These are phyloP conservation scores for Besnoitia besnoiti DNA, from an alignment of 169 alveolate species.

Conservation along the genomic window DNA sequence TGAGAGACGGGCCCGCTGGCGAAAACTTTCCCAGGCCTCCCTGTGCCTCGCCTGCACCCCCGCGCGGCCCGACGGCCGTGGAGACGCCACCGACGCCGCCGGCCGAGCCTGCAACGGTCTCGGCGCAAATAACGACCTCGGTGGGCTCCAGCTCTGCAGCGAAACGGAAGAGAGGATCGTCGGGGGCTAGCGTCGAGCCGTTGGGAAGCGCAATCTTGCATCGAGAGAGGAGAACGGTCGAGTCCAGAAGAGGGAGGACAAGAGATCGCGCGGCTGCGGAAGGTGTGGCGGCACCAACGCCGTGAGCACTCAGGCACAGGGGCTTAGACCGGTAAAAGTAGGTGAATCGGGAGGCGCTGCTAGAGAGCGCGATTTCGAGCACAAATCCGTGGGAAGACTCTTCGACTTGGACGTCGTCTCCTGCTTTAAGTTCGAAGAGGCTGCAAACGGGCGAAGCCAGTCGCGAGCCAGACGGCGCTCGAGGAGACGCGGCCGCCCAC, in stretches of 20 bases:
- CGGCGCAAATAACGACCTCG: background rate
- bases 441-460: background rate
- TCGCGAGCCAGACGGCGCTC: no score
- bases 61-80: background rate
- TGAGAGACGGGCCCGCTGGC: no score
- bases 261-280: background rate
- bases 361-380: constrained; percentile 54
- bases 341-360: constrained; percentile 37
- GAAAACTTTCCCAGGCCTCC: no score
- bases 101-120: constrained; percentile 3
- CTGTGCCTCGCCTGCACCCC: background rate
- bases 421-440: constrained; percentile 5
- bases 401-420: constrained; percentile 52
- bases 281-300: background rate
- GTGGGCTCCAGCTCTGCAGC: constrained; percentile 9
- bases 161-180: constrained; percentile 16
- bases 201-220: background rate
- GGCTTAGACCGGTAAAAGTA: constrained; percentile 58
- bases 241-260: background rate
- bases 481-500: no score
- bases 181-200: background rate
- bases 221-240: background rate
- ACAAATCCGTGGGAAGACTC: constrained; percentile 41
- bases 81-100: background rate
- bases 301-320: background rate